These are phyloP conservation scores for Pilaira anomala DNA, from an alignment of 192 early-diverging fungal species.

Conservation along the genomic window DNA sequence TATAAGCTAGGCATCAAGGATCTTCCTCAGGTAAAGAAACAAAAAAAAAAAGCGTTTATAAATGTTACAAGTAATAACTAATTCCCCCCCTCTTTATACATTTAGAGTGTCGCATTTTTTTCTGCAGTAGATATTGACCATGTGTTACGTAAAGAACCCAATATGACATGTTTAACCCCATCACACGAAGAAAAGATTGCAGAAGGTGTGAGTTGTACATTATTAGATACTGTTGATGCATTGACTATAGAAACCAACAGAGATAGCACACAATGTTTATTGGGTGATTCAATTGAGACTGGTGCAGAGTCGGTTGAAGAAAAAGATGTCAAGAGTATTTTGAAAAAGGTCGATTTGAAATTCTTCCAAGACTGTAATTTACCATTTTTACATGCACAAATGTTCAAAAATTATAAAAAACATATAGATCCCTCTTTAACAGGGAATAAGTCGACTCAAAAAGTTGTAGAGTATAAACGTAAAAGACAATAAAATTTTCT, in stretches of 20 bases:
- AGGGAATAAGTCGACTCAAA: too few species aligned
- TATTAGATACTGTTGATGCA: not conserved
- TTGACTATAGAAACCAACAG: not conserved
- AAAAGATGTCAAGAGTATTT: not conserved
- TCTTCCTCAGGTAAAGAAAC: conserved; percentile 65
- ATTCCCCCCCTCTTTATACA: too few species aligned
- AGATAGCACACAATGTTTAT: not conserved
- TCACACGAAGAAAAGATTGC: conserved; percentile 48
- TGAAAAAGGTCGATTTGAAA: not conserved
- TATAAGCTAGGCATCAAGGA: conserved; percentile 81
- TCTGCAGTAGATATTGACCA: conserved; percentile 92
- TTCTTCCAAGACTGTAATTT: not conserved
- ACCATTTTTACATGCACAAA: not conserved
- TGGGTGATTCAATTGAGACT: not conserved
- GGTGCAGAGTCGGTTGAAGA: not conserved
- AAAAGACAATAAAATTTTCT: too few species aligned
- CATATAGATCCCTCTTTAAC: too few species aligned
- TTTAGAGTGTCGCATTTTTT: conserved; percentile 78
- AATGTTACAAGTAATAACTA: too few species aligned
- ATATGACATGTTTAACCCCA: conserved; percentile 83
- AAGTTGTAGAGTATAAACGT: too few species aligned
- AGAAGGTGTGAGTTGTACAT: not conserved
- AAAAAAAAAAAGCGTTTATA: conserved; percentile 10
- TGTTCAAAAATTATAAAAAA: not conserved
- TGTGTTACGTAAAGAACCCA: conserved; percentile 87